phyloP scores from a whole-genome alignment of 257 asterid species.

The Fraxinus pennsylvanica region DNA sequence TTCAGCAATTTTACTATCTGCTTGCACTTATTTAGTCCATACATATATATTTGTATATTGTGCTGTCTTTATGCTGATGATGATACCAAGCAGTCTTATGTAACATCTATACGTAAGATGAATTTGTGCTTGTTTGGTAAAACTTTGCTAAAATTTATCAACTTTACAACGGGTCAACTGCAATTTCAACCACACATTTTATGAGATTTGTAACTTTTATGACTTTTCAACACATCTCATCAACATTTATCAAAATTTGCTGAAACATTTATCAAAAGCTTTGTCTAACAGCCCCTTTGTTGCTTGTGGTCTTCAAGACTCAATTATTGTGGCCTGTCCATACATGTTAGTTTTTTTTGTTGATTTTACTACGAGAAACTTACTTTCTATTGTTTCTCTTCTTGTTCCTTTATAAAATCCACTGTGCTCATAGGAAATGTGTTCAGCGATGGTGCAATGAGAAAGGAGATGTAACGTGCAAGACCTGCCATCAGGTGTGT shows the following conservation, averaged over 20 bases:
- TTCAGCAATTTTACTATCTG: not conserved
- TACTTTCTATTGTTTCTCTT: not conserved
- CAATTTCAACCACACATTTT: no score
- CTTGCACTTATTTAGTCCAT: not conserved
- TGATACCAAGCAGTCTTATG: not conserved
- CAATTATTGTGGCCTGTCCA: not conserved
- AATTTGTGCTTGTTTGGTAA: no score
- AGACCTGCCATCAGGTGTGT: conserved; percentile 53
- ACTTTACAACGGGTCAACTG: no score
- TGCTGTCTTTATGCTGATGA: not conserved
- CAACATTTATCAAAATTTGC: no score
- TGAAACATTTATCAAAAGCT: no score
- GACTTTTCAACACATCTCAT: no score
- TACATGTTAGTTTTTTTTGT: not conserved
- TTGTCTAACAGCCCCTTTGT: not conserved
- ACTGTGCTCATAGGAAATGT: conserved; percentile 51
- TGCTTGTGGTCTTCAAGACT: not conserved
- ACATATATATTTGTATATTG: not conserved
- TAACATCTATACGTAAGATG: not conserved
- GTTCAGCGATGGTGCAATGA: conserved; percentile 60
- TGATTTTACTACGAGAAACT: conserved; percentile 1
- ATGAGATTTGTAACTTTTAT: no score
- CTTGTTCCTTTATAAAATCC: conserved; percentile 12
- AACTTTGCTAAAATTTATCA: no score
- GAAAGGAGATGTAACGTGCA: conserved; percentile 51